Evolutionary conservation across 768 basidiomycete genomes (phyloP).

Genomic region (Russula sp.): DNA sequence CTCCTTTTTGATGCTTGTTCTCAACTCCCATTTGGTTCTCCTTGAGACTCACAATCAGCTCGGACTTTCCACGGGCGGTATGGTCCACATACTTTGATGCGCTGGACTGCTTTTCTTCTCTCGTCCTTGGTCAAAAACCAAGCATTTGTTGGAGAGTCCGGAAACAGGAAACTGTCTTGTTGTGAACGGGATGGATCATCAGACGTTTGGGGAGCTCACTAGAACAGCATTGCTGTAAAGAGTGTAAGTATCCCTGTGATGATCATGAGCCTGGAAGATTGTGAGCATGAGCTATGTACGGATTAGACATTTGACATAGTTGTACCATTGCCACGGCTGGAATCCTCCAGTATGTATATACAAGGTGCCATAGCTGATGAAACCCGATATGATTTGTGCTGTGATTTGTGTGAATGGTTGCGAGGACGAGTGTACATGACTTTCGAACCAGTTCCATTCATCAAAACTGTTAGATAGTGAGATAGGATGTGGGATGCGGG

Average conservation of each 20-base stretch:
- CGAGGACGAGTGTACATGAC: background rate
- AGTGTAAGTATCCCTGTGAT: constrained; percentile 61
- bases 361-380: constrained; percentile 59
- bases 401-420: background rate
- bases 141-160: constrained; percentile 67
- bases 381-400: constrained; percentile 69
- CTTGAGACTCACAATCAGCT: constrained; percentile 29
- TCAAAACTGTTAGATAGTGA: constrained; percentile 46
- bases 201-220: constrained; percentile 34
- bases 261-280: constrained; percentile 53
- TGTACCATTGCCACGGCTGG: constrained; percentile 69
- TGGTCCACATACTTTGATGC: constrained; percentile 49
- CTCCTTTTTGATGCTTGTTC: constrained; percentile 74
- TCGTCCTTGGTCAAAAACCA: constrained; percentile 70
- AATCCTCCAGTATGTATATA: constrained; percentile 53
- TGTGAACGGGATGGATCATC: background rate
- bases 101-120: constrained; percentile 52
- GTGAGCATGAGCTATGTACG: constrained; percentile 15
- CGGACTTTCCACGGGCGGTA: background rate
- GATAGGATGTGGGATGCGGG: background rate
- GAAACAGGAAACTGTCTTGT: constrained; percentile 56
- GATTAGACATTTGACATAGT: constrained; percentile 5
- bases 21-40: constrained; percentile 78
- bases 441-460: constrained; percentile 62
- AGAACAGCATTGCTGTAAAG: constrained; percentile 45